Percentiles rank a stretch among this genome's conserved stretches.
Evolutionary conservation across 805 yeast species (phyloP).

Genomic region (Crinitomyces ghanaensis): DNA sequence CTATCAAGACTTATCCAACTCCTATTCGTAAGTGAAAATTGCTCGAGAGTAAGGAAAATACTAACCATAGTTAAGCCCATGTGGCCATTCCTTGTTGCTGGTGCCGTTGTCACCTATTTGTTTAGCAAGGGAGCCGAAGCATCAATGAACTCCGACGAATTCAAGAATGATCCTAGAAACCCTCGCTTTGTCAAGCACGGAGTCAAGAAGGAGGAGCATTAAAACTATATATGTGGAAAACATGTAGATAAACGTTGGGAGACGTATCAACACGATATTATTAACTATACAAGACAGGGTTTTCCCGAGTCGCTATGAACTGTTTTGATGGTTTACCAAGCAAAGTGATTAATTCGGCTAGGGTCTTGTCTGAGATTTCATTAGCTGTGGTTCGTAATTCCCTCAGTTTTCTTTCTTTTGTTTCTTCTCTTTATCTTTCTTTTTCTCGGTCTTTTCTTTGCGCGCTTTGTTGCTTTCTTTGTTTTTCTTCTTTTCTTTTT

Average conservation of each 20-base stretch:
- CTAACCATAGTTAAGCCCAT: conserved; percentile 41
- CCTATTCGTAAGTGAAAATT: conserved; percentile 28
- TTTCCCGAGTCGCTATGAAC: too few species aligned
- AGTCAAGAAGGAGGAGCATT: conserved; percentile 30
- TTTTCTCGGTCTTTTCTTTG: conserved; percentile 9
- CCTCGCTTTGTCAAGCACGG: conserved; percentile 63
- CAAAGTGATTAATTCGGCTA: too few species aligned
- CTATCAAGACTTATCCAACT: conserved; percentile 35
- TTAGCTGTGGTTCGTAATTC: too few species aligned
- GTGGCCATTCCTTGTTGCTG: conserved; percentile 88
- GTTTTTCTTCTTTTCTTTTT: conserved; percentile 6
- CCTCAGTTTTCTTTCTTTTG: conserved; percentile 13
- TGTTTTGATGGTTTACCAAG: too few species aligned
- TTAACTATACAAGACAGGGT: too few species aligned
- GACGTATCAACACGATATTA: too few species aligned
- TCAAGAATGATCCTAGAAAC: conserved; percentile 91
- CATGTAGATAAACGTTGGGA: too few species aligned
- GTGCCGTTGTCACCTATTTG: conserved; percentile 59
- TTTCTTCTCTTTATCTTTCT: conserved; percentile 12
- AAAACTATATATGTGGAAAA: conserved; percentile 7
- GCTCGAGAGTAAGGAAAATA: neutral
- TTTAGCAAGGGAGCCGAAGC: conserved; percentile 59
- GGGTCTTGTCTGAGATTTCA: too few species aligned
- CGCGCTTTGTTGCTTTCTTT: conserved; percentile 9
- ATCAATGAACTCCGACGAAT: conserved; percentile 59